These are phyloP conservation scores for Penicillium argentinense DNA, from an alignment of 495 filamentous ascomycete genomes.

Conservation along the genomic window DNA sequence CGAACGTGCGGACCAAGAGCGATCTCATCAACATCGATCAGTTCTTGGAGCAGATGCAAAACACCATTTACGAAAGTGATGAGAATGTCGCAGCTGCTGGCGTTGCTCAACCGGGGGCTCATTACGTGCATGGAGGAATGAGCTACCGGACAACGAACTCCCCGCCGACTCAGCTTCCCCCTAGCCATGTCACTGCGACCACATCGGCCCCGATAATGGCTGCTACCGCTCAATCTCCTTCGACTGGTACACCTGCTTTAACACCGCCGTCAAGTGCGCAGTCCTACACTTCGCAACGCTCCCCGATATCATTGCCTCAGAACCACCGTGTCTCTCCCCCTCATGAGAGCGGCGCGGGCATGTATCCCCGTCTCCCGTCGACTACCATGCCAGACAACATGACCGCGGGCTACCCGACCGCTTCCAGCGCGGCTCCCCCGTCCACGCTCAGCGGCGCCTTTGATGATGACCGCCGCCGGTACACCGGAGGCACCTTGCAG, in stretches of 20 bases:
- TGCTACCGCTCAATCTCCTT: constrained; percentile 48
- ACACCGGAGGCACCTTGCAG: constrained; percentile 85
- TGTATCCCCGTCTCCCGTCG: constrained; percentile 86
- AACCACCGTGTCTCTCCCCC: constrained; percentile 61
- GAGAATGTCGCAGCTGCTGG: constrained; percentile 74
- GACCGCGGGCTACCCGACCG: constrained; percentile 55
- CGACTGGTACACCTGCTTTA: constrained; percentile 74
- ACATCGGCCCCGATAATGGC: constrained; percentile 61
- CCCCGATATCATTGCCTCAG: constrained; percentile 66
- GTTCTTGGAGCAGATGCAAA: constrained; percentile 91
- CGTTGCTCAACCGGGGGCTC: constrained; percentile 65
- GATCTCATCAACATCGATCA: constrained; percentile 90
- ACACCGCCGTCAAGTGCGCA: constrained; percentile 87
- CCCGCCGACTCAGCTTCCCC: constrained; percentile 57
- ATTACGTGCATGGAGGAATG: constrained; percentile 58
- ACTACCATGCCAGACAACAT: constrained; percentile 59
- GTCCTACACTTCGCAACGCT: constrained; percentile 84
- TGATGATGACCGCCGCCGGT: constrained; percentile 80
- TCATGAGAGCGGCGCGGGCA: constrained; percentile 60
- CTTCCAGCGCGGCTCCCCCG: constrained; percentile 65
- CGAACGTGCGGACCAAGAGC: constrained; percentile 86
- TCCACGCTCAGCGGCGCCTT: constrained; percentile 81
- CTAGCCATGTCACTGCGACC: constrained; percentile 56
- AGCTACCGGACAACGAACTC: constrained; percentile 72
- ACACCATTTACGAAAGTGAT: constrained; percentile 89